Evolutionary conservation across 331 rosid genomes (phyloP).

Genomic region (Malus hybrid): DNA sequence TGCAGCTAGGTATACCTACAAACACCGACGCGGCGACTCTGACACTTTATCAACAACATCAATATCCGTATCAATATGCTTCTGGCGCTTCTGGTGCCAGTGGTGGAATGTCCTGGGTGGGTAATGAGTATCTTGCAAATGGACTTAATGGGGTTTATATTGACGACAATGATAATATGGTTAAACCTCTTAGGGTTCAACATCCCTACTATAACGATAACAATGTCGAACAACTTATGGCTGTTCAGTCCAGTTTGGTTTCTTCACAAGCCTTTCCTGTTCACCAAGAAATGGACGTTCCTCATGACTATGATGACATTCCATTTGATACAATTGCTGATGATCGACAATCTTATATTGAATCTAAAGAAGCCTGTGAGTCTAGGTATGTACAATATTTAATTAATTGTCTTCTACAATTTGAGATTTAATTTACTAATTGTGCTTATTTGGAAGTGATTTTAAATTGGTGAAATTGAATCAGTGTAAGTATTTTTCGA

Average conservation of each 20-base stretch:
- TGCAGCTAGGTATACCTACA: slow-evolving; percentile 1
- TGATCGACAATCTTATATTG: slow-evolving; percentile 16
- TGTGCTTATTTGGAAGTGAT: too few relatives aligned
- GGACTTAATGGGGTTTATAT: neutral
- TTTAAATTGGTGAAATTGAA: too few relatives aligned
- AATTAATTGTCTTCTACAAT: too few relatives aligned
- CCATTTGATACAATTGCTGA: slow-evolving; percentile 18
- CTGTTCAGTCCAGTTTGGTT: neutral
- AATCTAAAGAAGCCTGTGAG: slow-evolving; percentile 22
- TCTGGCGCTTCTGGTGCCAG: neutral
- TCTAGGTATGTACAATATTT: slow-evolving; percentile 16
- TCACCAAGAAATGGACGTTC: slow-evolving; percentile 18
- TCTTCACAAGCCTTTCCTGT: neutral
- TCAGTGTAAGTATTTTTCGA: too few relatives aligned
- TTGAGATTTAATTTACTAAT: too few relatives aligned
- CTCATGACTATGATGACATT: slow-evolving; percentile 9
- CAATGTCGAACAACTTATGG: neutral
- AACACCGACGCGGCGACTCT: neutral
- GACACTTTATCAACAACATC: neutral
- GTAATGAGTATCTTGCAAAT: neutral
- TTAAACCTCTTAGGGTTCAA: neutral
- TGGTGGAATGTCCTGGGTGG: neutral
- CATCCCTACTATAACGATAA: neutral
- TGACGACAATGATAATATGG: slow-evolving; percentile 1
- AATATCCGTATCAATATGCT: neutral